phyloP scores from a whole-genome alignment of 306 rosid genomes.

The Rubus idaeus region DNA sequence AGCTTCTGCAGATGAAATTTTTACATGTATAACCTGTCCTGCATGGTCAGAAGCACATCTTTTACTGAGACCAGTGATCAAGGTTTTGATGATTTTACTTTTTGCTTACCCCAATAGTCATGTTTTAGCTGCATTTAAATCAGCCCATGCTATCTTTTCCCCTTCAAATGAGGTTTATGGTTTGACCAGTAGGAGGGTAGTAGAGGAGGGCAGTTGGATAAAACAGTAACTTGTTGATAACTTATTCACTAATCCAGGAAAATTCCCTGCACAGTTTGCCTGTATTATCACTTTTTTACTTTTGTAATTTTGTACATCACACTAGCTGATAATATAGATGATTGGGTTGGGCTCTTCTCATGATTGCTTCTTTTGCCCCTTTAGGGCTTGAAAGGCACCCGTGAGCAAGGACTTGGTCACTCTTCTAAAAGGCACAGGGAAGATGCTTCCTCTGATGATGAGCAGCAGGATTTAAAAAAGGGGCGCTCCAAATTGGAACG shows the following conservation, averaged over 20 bases:
- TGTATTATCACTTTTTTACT: conserved; percentile 2
- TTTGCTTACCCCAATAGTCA: background rate
- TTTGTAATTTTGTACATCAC: background rate
- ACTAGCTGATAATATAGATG: conserved; percentile 5
- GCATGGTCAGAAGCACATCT: background rate
- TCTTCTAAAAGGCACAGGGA: conserved; percentile 58
- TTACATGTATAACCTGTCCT: background rate
- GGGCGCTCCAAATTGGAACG: conserved; percentile 98
- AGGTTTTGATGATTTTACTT: background rate
- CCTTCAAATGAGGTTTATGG: background rate
- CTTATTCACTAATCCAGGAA: background rate
- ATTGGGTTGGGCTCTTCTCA: conserved; percentile 23
- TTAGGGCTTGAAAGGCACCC: conserved; percentile 69
- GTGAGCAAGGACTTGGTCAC: conserved; percentile 44
- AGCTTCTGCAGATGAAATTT: background rate
- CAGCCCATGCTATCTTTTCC: background rate
- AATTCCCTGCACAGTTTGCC: background rate
- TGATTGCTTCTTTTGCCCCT: conserved; percentile 26
- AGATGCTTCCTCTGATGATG: conserved; percentile 70
- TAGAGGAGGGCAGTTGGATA: conserved; percentile 1
- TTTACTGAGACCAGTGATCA: background rate
- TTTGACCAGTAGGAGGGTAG: background rate
- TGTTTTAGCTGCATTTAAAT: conserved; percentile 6
- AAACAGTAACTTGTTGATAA: background rate
- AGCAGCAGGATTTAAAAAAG: conserved; percentile 64